Evolutionary conservation across 306 rosid species (phyloP).

Genomic region (Begonia fuchsioides): DNA sequence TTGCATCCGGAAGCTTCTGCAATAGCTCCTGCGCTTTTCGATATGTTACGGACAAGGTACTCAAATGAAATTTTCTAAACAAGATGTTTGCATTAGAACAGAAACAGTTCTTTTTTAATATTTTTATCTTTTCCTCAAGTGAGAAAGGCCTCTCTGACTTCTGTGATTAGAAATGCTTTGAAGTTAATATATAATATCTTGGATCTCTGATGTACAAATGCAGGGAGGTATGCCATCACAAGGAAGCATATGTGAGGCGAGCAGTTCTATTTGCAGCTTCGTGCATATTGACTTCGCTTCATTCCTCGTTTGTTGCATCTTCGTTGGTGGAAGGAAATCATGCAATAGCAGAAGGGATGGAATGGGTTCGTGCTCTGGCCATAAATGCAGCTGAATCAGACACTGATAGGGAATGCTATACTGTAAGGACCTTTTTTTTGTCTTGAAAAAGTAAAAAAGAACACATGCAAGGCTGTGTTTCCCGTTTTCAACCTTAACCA

Average conservation of each 20-base stretch:
- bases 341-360: conserved; percentile 61
- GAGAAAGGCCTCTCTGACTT: no score
- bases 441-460: no score
- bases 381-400: conserved; percentile 68
- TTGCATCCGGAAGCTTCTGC: conserved; percentile 91
- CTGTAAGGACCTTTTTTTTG: conserved; percentile 22
- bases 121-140: no score
- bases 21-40: conserved; percentile 63
- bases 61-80: not conserved
- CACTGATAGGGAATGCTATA: conserved; percentile 77
- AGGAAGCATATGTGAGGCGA: conserved; percentile 86
- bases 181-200: not conserved
- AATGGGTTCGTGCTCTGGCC: conserved; percentile 85
- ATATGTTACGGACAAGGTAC: conserved; percentile 82
- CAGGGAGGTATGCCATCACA: conserved; percentile 74
- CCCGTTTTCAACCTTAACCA: no score
- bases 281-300: conserved; percentile 54
- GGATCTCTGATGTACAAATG: conserved; percentile 12
- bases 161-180: no score
- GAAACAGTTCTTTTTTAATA: no score
- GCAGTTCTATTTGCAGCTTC: conserved; percentile 87
- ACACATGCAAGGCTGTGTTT: no score
- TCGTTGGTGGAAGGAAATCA: conserved; percentile 58
- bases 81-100: no score
- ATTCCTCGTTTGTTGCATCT: conserved; percentile 60